Evolutionary conservation across 768 basidiomycete genomes (phyloP), one percentile per base, ranked within the genome.

Genomic region (Mycena leptocephala): DNA sequence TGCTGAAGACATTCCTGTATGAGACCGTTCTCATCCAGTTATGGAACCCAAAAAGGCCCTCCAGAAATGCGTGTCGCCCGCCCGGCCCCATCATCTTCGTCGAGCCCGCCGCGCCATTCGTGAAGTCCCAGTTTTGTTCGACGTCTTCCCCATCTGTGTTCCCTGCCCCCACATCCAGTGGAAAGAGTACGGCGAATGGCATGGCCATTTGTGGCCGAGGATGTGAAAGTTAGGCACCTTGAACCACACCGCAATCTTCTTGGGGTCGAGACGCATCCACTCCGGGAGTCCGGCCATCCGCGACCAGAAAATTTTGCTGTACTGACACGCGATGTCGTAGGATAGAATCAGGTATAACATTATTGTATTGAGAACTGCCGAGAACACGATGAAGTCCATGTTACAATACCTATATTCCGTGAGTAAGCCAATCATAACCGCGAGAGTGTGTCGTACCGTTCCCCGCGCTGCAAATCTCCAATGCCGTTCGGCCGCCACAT

Each of bases 301-400:
- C 16, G 11, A 9, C 56, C 70, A 76, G 24, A 82, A 48, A 4
- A 76, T 76, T 20, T 71, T 76, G 10, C 37, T 33, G 43, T 63
- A 83, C 30, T 83, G 79, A 56, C 80, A 82, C 2, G 72, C 77
- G 14, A 82, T 80, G 66, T 81, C 77, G 53, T 81, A 82, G 1
- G 78, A 81, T 5, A 80, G 24, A 5, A 76, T 37, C 3, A 79
- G 8, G 13, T 59, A 61, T 43, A 35, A 22, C 1, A 71, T 62
- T 11, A 72, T 37, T 5, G 46, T 39, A 30, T 41, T 41, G 0
- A 74, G 24, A 0, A 66, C 3, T 2, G 55, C 46, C 0, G 65
- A 67, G 6, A 68, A 51, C 0, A 71, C 22, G 1, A 74, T 51
- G 20, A 67, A 74, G 18, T 74, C 73, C 65, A 74, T 74, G 11